These are phyloP conservation scores for Termitomyces heimii DNA, from an alignment of 768 basidiomycete species.

Conservation along the genomic window DNA sequence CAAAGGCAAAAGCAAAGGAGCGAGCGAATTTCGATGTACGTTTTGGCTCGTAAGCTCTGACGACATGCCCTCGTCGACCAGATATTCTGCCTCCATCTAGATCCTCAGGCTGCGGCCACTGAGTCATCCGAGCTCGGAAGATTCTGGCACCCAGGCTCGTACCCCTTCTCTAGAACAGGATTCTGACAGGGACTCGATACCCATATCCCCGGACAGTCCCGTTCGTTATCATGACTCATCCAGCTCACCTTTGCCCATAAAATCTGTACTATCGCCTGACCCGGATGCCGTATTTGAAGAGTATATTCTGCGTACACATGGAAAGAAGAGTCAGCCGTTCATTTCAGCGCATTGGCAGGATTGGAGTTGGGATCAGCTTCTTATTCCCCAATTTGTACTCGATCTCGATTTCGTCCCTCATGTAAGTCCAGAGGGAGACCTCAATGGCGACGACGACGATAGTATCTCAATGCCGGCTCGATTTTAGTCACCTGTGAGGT, in stretches of 20 bases:
- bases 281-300: conserved; percentile 20
- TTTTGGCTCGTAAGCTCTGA: conserved; percentile 3
- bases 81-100: conserved; percentile 2
- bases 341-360: conserved; percentile 25
- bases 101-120: neutral
- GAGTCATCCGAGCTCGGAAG: neutral
- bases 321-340: conserved; percentile 16
- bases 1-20: neutral
- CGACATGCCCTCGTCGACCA: conserved; percentile 4
- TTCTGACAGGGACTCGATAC: neutral
- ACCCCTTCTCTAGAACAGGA: neutral
- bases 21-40: conserved; percentile 3
- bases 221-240: conserved; percentile 2
- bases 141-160: neutral
- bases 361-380: conserved; percentile 41
- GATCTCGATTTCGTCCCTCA: conserved; percentile 3
- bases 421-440: neutral
- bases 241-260: neutral
- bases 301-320: conserved; percentile 26
- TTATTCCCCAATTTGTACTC: conserved; percentile 23
- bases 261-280: conserved; percentile 3
- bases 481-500: neutral
- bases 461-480: neutral
- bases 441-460: neutral
- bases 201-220: neutral